These are phyloP conservation scores for Trametopsis cervina DNA, from an alignment of 768 basidiomycete genomes.

Conservation along the genomic window DNA sequence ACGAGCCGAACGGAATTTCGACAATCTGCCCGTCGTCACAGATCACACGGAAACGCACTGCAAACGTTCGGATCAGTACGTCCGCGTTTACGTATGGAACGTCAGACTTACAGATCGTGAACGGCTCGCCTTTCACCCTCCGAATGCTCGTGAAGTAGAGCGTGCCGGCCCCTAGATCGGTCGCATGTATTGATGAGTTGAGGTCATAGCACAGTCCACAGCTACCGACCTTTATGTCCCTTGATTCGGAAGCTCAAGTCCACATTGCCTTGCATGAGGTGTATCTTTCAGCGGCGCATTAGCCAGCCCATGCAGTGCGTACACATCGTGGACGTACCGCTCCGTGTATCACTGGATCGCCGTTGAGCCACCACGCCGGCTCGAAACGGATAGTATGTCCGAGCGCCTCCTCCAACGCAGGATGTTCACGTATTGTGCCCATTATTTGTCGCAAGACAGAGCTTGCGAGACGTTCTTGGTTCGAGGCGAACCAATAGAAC, in stretches of 20 bases:
- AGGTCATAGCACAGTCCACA: not conserved
- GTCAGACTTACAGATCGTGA: constrained; percentile 56
- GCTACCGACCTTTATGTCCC: constrained; percentile 53
- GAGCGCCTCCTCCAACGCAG: constrained; percentile 42
- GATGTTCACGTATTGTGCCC: constrained; percentile 48
- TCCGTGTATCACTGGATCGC: constrained; percentile 65
- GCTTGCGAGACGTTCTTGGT: constrained; percentile 71
- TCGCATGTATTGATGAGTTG: not conserved
- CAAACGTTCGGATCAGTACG: not conserved
- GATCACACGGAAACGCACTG: constrained; percentile 16
- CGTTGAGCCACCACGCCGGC: constrained; percentile 70
- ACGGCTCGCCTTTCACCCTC: constrained; percentile 63
- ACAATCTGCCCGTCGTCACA: constrained; percentile 12
- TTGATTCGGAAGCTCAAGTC: constrained; percentile 73
- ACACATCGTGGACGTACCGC: constrained; percentile 39
- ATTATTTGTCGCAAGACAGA: constrained; percentile 67
- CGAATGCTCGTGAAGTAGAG: constrained; percentile 81
- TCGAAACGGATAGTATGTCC: constrained; percentile 63
- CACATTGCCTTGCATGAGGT: constrained; percentile 67
- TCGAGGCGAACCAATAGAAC: constrained; percentile 65
- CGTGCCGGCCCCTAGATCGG: constrained; percentile 54
- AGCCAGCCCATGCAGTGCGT: not conserved
- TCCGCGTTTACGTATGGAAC: constrained; percentile 6
- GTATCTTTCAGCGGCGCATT: constrained; percentile 40
- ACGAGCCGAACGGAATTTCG: constrained; percentile 7